Percentiles rank a stretch among this genome's conserved stretches.
phyloP scores from a whole-genome alignment of 164 flowering plant species.

The Magnolia kwangsiensis region DNA sequence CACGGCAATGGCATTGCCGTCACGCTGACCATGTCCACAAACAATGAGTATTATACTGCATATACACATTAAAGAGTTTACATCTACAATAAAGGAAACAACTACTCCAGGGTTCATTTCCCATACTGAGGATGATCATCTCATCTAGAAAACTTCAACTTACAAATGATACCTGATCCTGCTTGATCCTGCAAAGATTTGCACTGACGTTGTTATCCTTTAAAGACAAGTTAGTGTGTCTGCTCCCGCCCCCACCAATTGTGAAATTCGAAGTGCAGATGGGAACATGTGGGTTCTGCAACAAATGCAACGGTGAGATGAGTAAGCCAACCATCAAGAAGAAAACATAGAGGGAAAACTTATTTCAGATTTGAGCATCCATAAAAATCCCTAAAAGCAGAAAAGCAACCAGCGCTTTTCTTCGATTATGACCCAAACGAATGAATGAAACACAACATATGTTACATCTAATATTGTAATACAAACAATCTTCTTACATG shows the following conservation, averaged over 20 bases:
- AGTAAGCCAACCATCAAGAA: background rate
- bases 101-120: constrained; percentile 5
- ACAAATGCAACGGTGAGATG: background rate
- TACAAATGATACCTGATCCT: constrained; percentile 47
- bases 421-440: background rate
- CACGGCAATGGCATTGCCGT: constrained; percentile 46
- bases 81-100: constrained; percentile 16
- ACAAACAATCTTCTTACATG: background rate
- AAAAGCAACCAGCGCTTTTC: background rate
- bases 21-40: constrained; percentile 67
- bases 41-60: constrained; percentile 49
- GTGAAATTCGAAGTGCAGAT: constrained; percentile 39
- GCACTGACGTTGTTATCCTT: constrained; percentile 52
- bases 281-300: constrained; percentile 21
- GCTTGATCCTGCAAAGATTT: constrained; percentile 54
- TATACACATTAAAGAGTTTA: constrained; percentile 33
- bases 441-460: background rate
- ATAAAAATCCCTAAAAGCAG: background rate
- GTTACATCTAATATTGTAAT: background rate
- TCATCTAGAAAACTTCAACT: background rate
- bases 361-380: background rate
- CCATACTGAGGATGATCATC: background rate
- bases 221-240: constrained; percentile 44
- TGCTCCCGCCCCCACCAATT: constrained; percentile 51
- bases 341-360: background rate